Conservation (phyloP, 257 asterid species). For the Ocimum tenuiflorum region DNA sequence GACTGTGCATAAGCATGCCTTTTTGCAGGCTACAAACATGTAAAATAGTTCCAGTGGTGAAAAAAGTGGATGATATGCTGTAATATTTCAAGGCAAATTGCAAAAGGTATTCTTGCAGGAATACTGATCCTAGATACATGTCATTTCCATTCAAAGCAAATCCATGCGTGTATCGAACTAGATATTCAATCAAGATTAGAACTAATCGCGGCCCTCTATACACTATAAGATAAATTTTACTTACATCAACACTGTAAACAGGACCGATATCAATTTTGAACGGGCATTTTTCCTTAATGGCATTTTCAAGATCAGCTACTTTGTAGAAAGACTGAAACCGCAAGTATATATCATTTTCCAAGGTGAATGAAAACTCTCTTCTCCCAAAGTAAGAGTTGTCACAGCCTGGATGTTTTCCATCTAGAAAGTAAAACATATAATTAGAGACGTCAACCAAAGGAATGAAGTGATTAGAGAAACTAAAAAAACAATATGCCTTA, state of each 20-base stretch:
- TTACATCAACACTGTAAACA: slow-evolving; percentile 84
- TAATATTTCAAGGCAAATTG: neutral
- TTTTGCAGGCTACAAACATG: slow-evolving; percentile 68
- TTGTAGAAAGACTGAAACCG: slow-evolving; percentile 73
- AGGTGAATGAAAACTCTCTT: slow-evolving; percentile 83
- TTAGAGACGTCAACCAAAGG: neutral
- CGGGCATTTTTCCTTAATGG: slow-evolving; percentile 75
- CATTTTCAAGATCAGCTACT: slow-evolving; percentile 49
- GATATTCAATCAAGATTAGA: neutral
- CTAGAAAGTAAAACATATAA: slow-evolving; percentile 27
- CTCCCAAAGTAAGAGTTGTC: slow-evolving; percentile 78
- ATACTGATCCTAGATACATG: neutral
- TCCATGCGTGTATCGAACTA: neutral
- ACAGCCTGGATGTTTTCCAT: slow-evolving; percentile 97
- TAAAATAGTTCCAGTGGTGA: slow-evolving; percentile 8
- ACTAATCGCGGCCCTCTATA: neutral
- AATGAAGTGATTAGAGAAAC: slow-evolving; percentile 1
- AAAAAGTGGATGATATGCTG: neutral
- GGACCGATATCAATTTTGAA: slow-evolving; percentile 89
- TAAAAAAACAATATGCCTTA: neutral
- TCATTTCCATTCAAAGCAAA: neutral
- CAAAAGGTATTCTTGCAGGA: neutral
- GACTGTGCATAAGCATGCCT: slow-evolving; percentile 81
- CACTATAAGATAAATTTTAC: slow-evolving; percentile 18
- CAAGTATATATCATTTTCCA: slow-evolving; percentile 68